These are phyloP conservation scores for Peronosclerospora sorghi DNA, from an alignment of 352 stramenopile species.

Conservation along the genomic window DNA sequence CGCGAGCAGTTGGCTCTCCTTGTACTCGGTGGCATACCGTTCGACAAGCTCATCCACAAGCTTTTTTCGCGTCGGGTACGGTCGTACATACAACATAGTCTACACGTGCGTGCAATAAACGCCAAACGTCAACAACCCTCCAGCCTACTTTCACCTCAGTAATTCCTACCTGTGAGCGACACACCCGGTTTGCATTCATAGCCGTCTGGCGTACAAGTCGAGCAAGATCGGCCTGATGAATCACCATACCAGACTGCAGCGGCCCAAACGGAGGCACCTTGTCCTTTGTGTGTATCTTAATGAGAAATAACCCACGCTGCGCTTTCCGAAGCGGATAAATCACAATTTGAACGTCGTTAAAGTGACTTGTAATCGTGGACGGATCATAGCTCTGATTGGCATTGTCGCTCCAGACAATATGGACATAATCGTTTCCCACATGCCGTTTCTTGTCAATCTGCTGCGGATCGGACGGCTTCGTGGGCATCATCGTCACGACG, in stretches of 20 bases:
- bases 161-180: slow-evolving; percentile 54
- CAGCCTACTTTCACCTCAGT: not conserved
- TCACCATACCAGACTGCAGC: slow-evolving; percentile 75
- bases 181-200: slow-evolving; percentile 85
- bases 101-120: slow-evolving; percentile 12
- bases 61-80: slow-evolving; percentile 82
- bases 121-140: not conserved
- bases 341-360: slow-evolving; percentile 83
- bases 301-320: slow-evolving; percentile 56
- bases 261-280: slow-evolving; percentile 74
- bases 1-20: slow-evolving; percentile 71
- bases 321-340: slow-evolving; percentile 61
- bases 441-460: slow-evolving; percentile 87
- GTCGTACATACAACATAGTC: slow-evolving; percentile 74
- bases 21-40: slow-evolving; percentile 76
- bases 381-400: slow-evolving; percentile 61
- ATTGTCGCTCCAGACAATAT: slow-evolving; percentile 84
- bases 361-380: slow-evolving; percentile 82
- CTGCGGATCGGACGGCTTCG: slow-evolving; percentile 60
- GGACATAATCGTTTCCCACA: slow-evolving; percentile 82
- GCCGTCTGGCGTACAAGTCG: slow-evolving; percentile 71
- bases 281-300: slow-evolving; percentile 76
- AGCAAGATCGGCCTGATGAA: slow-evolving; percentile 57
- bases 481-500: slow-evolving; percentile 83
- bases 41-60: slow-evolving; percentile 83